These are phyloP conservation scores for Sclerotinia borealis DNA, from an alignment of 2,329 filamentous ascomycete species.

Conservation along the genomic window DNA sequence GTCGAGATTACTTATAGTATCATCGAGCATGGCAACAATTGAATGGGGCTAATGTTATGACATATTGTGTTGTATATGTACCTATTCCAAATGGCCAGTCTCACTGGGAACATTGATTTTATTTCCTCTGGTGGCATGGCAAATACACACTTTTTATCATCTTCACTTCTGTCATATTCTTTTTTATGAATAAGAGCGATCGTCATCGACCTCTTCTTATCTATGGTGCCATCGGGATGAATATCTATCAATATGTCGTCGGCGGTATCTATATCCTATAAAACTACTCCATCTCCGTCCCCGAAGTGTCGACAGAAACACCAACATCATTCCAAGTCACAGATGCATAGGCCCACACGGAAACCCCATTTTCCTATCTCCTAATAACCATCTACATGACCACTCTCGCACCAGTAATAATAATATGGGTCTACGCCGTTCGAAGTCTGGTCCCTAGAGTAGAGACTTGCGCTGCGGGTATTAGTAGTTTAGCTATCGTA, in stretches of 20 bases:
- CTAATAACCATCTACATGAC: slow-evolving; percentile 57
- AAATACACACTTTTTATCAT: slow-evolving; percentile 27
- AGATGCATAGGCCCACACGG: slow-evolving; percentile 50
- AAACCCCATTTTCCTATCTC: slow-evolving; percentile 60
- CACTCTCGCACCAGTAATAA: slow-evolving; percentile 55
- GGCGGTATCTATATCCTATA: slow-evolving; percentile 40
- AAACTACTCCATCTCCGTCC: slow-evolving; percentile 36
- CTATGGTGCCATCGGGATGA: slow-evolving; percentile 38
- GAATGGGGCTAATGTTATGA: slow-evolving; percentile 27
- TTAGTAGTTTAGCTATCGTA: slow-evolving; percentile 51
- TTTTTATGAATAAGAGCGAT: slow-evolving; percentile 27
- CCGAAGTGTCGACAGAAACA: slow-evolving; percentile 39
- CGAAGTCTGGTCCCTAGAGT: slow-evolving; percentile 58
- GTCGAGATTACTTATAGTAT: slow-evolving; percentile 3
- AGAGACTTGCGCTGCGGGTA: slow-evolving; percentile 52
- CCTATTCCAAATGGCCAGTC: slow-evolving; percentile 35
- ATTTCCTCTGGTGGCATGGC: slow-evolving; percentile 23
- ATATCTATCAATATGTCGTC: slow-evolving; percentile 41
- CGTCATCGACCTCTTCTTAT: slow-evolving; percentile 21
- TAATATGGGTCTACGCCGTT: slow-evolving; percentile 61
- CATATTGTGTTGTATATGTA: slow-evolving; percentile 33
- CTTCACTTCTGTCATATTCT: slow-evolving; percentile 19
- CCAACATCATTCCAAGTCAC: slow-evolving; percentile 48
- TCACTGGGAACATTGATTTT: slow-evolving; percentile 33
- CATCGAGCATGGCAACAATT: slow-evolving; percentile 26